Conservation (phyloP, 768 basidiomycete genomes). For the Macrolepiota albuminosa region DNA sequence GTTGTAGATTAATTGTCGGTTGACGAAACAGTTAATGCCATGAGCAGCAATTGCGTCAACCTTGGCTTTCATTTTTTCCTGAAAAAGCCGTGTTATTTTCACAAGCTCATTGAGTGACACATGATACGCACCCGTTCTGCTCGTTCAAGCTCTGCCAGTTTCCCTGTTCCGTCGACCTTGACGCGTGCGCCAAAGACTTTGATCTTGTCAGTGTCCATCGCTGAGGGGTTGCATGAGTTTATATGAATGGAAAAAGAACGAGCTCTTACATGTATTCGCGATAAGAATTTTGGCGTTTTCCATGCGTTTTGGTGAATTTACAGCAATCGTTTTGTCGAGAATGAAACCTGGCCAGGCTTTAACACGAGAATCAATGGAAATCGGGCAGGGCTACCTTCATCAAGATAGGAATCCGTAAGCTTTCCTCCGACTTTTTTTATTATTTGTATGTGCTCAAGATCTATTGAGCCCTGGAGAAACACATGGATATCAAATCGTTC, state of each 20-base stretch:
- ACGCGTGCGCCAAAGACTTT: conserved; percentile 97
- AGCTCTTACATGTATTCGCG: conserved; percentile 87
- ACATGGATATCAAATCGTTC: neutral
- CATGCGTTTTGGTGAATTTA: conserved; percentile 91
- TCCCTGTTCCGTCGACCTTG: conserved; percentile 93
- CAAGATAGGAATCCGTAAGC: conserved; percentile 95
- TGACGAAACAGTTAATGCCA: conserved; percentile 96
- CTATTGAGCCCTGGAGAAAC: conserved; percentile 76
- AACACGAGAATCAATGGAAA: neutral
- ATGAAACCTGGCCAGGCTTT: conserved; percentile 70
- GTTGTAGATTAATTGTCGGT: conserved; percentile 98
- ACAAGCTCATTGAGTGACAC: neutral
- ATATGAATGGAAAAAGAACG: neutral
- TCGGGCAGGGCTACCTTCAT: conserved; percentile 62
- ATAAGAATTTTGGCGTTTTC: conserved; percentile 96
- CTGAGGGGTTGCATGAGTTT: conserved; percentile 31
- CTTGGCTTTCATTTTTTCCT: conserved; percentile 99
- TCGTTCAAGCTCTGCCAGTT: conserved; percentile 95
- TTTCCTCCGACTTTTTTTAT: conserved; percentile 99
- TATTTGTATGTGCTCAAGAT: conserved; percentile 97
- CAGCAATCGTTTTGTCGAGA: conserved; percentile 91
- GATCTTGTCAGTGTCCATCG: conserved; percentile 99
- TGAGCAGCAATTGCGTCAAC: conserved; percentile 92
- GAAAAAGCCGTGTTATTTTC: neutral
- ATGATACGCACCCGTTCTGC: conserved; percentile 69